These are phyloP conservation scores for Yamadazyma membranifaciens DNA, from an alignment of 1,139 yeast species.

Conservation along the genomic window DNA sequence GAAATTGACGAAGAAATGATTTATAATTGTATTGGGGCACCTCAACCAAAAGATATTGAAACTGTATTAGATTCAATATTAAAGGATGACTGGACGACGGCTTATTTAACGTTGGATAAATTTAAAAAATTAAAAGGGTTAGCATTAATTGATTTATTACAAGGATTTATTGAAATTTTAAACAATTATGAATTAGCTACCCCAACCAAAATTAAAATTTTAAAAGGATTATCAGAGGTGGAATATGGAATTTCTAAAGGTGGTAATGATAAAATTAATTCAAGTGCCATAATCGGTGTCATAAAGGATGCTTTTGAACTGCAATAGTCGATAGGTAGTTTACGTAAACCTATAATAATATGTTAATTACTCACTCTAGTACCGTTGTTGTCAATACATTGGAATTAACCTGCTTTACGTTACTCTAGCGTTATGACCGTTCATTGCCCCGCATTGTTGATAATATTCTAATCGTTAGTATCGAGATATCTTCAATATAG, in stretches of 20 bases:
- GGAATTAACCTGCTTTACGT: no score
- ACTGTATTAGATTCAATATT: conserved; percentile 72
- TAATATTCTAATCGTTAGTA: no score
- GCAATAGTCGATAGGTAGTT: no score
- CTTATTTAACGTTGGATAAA: conserved; percentile 60
- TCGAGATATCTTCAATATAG: no score
- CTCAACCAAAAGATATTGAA: conserved; percentile 84
- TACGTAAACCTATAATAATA: background rate
- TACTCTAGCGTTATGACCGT: no score
- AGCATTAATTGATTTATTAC: conserved; percentile 82
- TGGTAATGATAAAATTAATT: conserved; percentile 86
- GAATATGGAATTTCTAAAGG: conserved; percentile 92
- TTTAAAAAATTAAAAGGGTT: conserved; percentile 75
- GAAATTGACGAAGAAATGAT: conserved; percentile 69
- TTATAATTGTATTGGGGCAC: conserved; percentile 94
- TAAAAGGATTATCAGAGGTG: conserved; percentile 75
- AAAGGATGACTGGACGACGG: conserved; percentile 85
- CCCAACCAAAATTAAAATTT: conserved; percentile 57
- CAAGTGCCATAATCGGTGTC: conserved; percentile 87
- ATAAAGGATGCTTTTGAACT: conserved; percentile 60
- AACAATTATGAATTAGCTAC: conserved; percentile 64
- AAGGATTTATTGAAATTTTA: conserved; percentile 71
- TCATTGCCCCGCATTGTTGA: no score
- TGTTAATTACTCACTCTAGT: background rate
- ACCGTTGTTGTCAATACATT: background rate